Base-by-base conservation (phyloP, 2,329 filamentous ascomycete genomes). In the Penicillium sp. region DNA sequence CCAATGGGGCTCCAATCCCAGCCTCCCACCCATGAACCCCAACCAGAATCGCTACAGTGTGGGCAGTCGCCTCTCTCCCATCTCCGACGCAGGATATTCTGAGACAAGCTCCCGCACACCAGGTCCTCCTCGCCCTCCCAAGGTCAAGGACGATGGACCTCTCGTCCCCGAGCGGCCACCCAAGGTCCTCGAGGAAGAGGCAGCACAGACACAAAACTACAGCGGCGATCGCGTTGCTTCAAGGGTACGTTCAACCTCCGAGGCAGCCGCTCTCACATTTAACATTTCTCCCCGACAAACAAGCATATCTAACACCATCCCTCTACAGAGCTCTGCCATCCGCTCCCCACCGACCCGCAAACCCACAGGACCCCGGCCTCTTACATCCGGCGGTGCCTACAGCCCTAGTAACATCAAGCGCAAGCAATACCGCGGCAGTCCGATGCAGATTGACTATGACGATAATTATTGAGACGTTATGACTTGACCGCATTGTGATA, bases 111-210 rank as follows among this genome's bases (percentile, higher is more conserved):
- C 77, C 25, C 69, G 71, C 25, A 63, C 69, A 6, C 69, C 74
- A 19, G 78, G 73, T 0, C 81, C 83, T 19, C 78, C 83, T 14
- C 79, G 83, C 51, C 80, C 82, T n/a, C 80, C 83, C 16, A 85
- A 85, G 69, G 73, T 84, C 60, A 78, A 77, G 58, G 84, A 87
- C 59, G 82, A 86, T 25, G 85, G 84, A 0, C 86, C 86, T 6
- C 75, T 89, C 49, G 76, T 89, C 25, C 86, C 86, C 14, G 80
- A 81, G 49, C 78, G 80, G 38, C 76, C 79, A 8, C 73, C 75
- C 28, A 82, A 79, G 65, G 66, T 71, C 56, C 71, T 71, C 45
- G 73, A 75, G 55, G 73, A 73, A 25, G 71, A 75, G 26, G 73
- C 80, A 54, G 52, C n/a, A 6, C 51, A 37, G 33, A 11, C 52